Percentiles rank a stretch among this genome's conserved stretches.
Conservation (phyloP, 2,329 filamentous ascomycete genomes). For the Colletotrichum tropicicola region DNA sequence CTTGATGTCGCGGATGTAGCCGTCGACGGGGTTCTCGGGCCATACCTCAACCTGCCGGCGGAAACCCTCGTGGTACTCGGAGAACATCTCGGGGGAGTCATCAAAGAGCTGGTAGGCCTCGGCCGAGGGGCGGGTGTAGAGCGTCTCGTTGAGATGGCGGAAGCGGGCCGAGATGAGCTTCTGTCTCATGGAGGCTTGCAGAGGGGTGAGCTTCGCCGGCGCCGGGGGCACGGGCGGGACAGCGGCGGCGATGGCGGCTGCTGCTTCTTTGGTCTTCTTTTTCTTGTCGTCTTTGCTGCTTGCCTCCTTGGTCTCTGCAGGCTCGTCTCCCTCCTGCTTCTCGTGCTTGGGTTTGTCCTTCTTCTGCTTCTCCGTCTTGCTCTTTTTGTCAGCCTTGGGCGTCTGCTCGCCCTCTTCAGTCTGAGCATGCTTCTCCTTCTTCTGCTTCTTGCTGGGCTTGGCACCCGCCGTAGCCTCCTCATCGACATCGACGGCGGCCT, state of each 20-base stretch:
- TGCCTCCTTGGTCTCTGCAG: slow-evolving; percentile 26
- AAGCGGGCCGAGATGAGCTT: slow-evolving; percentile 96
- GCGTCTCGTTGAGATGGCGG: slow-evolving; percentile 94
- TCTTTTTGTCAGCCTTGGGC: slow-evolving; percentile 39
- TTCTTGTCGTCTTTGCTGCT: slow-evolving; percentile 25
- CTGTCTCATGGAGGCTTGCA: slow-evolving; percentile 92
- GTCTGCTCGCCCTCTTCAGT: slow-evolving; percentile 35
- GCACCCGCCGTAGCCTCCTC: slow-evolving; percentile 18
- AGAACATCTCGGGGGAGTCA: slow-evolving; percentile 90
- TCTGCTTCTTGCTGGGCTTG: slow-evolving; percentile 24
- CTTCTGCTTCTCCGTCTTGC: slow-evolving; percentile 49
- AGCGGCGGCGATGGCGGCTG: slow-evolving; percentile 35
- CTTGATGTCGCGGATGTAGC: slow-evolving; percentile 79
- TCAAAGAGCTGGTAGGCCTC: slow-evolving; percentile 87
- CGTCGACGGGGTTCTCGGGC: slow-evolving; percentile 96
- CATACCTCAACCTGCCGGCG: slow-evolving; percentile 93
- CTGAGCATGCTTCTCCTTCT: slow-evolving; percentile 36
- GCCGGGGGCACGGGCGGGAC: slow-evolving; percentile 49
- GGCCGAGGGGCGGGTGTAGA: slow-evolving; percentile 90
- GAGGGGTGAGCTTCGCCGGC: slow-evolving; percentile 79
- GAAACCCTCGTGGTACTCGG: slow-evolving; percentile 96
- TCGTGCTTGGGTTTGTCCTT: slow-evolving; percentile 37
- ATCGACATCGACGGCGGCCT: slow-evolving; percentile 33
- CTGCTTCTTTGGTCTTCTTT: slow-evolving; percentile 28
- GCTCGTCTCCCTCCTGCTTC: slow-evolving; percentile 11